These are phyloP conservation scores for Scutellaria barbata DNA, from an alignment of 257 asterid genomes.

Conservation along the genomic window DNA sequence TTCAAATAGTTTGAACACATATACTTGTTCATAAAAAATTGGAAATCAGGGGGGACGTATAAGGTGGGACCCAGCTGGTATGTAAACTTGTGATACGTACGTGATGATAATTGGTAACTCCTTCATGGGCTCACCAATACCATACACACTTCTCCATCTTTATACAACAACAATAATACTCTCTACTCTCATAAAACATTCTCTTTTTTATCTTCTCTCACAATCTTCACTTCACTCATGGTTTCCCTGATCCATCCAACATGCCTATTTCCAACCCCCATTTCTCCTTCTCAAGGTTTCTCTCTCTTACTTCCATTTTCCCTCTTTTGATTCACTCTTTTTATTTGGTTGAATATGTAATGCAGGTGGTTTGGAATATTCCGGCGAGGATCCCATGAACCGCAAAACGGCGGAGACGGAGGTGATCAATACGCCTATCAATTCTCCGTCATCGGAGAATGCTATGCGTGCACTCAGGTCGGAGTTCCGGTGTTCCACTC, in stretches of 20 bases:
- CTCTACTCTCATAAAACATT: background rate
- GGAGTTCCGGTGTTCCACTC: constrained; percentile 94
- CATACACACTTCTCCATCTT: background rate
- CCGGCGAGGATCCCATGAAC: constrained; percentile 51
- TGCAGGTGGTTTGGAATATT: constrained; percentile 74
- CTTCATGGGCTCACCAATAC: background rate
- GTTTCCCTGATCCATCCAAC: constrained; percentile 47
- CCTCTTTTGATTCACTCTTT: background rate
- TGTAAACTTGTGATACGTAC: background rate
- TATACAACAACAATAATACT: constrained; percentile 10
- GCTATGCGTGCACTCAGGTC: constrained; percentile 88
- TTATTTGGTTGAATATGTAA: background rate
- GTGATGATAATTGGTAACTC: background rate
- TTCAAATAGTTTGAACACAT: too few relatives aligned
- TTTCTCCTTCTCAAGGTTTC: constrained; percentile 60
- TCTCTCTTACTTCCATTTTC: background rate
- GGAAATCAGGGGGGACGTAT: background rate
- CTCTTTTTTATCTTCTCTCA: background rate
- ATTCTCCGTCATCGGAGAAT: constrained; percentile 49
- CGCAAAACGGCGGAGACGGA: constrained; percentile 44
- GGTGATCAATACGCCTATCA: constrained; percentile 37
- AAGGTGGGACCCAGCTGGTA: too few relatives aligned
- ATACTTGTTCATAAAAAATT: too few relatives aligned
- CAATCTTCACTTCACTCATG: constrained; percentile 43
- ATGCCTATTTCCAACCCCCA: constrained; percentile 62